Percentiles rank a stretch among this genome's conserved stretches.
These are phyloP conservation scores for Boletus reticulatus DNA, from an alignment of 768 basidiomycete genomes.

Conservation along the genomic window DNA sequence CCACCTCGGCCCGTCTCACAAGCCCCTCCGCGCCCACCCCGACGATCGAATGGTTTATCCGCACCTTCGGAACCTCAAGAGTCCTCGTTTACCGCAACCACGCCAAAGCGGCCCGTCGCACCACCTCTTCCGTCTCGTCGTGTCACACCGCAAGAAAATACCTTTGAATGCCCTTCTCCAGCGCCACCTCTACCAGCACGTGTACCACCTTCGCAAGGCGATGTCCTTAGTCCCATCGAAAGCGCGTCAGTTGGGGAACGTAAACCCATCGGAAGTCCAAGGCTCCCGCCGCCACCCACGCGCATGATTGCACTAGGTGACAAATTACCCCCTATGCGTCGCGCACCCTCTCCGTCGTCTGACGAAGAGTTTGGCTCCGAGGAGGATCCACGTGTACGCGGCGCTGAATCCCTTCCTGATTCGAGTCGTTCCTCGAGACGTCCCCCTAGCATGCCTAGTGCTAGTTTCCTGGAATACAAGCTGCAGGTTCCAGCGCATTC, in stretches of 20 bases:
- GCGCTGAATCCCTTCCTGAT: slow-evolving; percentile 61
- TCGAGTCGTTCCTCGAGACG: slow-evolving; percentile 64
- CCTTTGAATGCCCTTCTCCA: background rate
- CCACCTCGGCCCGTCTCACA: slow-evolving; percentile 19
- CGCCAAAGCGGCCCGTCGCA: slow-evolving; percentile 20
- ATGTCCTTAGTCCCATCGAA: slow-evolving; percentile 7
- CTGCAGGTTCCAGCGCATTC: slow-evolving; percentile 55
- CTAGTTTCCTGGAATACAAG: slow-evolving; percentile 41
- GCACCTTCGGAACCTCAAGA: background rate
- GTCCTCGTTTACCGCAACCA: background rate
- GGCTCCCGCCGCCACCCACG: slow-evolving; percentile 70
- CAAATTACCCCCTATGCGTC: slow-evolving; percentile 64
- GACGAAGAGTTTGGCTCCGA: slow-evolving; percentile 61
- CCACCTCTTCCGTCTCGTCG: slow-evolving; percentile 44
- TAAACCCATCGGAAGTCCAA: slow-evolving; percentile 28
- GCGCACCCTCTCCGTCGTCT: slow-evolving; percentile 40
- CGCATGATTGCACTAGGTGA: slow-evolving; percentile 69
- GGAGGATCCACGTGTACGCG: slow-evolving; percentile 48
- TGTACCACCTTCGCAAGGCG: slow-evolving; percentile 5
- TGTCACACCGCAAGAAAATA: slow-evolving; percentile 6
- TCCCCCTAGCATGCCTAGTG: slow-evolving; percentile 35
- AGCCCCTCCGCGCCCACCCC: slow-evolving; percentile 23
- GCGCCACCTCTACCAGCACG: slow-evolving; percentile 40
- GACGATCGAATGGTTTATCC: slow-evolving; percentile 7
- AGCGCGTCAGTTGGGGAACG: slow-evolving; percentile 26